Evolutionary conservation across 257 asterid species (phyloP).

Genomic region (Mentha longifolia): DNA sequence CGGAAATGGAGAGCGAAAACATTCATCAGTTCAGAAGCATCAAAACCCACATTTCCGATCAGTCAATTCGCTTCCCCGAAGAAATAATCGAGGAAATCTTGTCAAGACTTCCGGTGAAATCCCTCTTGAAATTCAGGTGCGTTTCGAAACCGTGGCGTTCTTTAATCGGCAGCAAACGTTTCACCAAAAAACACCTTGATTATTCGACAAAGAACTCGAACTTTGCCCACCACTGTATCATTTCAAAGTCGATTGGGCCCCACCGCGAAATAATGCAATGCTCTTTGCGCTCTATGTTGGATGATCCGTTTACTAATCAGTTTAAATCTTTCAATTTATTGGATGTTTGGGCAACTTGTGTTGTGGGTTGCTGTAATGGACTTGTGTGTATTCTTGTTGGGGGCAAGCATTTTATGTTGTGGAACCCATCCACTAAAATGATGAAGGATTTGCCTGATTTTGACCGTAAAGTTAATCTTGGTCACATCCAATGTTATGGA

Average conservation of each 20-base stretch:
- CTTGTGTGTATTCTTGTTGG: slow-evolving; percentile 40
- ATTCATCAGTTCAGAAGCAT: background rate
- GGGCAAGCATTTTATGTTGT: slow-evolving; percentile 28
- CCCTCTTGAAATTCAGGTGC: slow-evolving; percentile 51
- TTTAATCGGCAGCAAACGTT: slow-evolving; percentile 37
- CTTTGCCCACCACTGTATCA: slow-evolving; percentile 21
- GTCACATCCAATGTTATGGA: slow-evolving; percentile 32
- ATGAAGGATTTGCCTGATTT: slow-evolving; percentile 39
- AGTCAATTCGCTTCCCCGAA: slow-evolving; percentile 28
- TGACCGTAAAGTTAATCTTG: background rate
- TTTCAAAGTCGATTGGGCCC: background rate
- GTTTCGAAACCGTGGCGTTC: slow-evolving; percentile 56
- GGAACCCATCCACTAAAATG: slow-evolving; percentile 48
- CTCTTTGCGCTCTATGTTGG: slow-evolving; percentile 36
- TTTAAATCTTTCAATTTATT: slow-evolving; percentile 5
- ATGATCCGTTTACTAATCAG: slow-evolving; percentile 20
- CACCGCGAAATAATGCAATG: slow-evolving; percentile 27
- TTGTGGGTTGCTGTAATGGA: slow-evolving; percentile 55
- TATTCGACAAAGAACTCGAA: slow-evolving; percentile 8
- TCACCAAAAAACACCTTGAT: slow-evolving; percentile 38
- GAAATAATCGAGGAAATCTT: slow-evolving; percentile 46
- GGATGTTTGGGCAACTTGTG: background rate
- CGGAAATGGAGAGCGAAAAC: slow-evolving; percentile 17
- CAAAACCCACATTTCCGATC: background rate
- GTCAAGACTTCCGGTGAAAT: slow-evolving; percentile 46